Percentiles rank a stretch among this genome's conserved stretches.
Conservation (phyloP, 192 early-diverging fungal species). For the Mortierella alpina region DNA sequence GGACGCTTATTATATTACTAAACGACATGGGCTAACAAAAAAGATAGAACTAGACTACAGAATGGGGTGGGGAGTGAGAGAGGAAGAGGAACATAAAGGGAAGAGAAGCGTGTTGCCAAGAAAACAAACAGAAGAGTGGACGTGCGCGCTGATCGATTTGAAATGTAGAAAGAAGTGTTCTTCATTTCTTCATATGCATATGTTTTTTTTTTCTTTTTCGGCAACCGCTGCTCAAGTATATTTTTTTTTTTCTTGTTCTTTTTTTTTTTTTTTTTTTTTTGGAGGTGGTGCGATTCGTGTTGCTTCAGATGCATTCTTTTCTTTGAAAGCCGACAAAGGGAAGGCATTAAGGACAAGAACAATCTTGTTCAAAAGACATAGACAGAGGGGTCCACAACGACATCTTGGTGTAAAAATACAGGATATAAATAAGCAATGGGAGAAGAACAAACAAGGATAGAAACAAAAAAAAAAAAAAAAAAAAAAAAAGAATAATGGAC, state of each 20-base stretch:
- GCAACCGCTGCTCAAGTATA: no score
- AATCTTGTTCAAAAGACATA: not conserved
- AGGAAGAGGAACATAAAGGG: not conserved
- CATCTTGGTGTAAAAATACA: not conserved
- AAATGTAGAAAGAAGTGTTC: slow-evolving; percentile 1
- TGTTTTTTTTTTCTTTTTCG: not conserved
- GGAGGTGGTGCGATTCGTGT: no score
- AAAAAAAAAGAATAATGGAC: slow-evolving; percentile 2
- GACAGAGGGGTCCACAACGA: no score
- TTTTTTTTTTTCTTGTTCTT: not conserved
- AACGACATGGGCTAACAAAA: not conserved
- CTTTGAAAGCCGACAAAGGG: no score
- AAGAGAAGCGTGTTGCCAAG: not conserved
- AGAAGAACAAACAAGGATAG: not conserved
- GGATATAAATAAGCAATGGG: not conserved
- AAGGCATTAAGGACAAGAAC: not conserved
- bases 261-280: slow-evolving; percentile 1
- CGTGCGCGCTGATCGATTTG: not conserved
- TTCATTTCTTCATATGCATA: not conserved
- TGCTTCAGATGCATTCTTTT: no score
- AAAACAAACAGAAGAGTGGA: not conserved
- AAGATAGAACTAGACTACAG: slow-evolving; percentile 1
- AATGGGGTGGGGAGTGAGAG: not conserved
- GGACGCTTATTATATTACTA: no score
- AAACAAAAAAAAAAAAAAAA: not conserved